phyloP scores from a whole-genome alignment of 2,329 filamentous ascomycete genomes.

The Pyrenochaeta sp. region DNA sequence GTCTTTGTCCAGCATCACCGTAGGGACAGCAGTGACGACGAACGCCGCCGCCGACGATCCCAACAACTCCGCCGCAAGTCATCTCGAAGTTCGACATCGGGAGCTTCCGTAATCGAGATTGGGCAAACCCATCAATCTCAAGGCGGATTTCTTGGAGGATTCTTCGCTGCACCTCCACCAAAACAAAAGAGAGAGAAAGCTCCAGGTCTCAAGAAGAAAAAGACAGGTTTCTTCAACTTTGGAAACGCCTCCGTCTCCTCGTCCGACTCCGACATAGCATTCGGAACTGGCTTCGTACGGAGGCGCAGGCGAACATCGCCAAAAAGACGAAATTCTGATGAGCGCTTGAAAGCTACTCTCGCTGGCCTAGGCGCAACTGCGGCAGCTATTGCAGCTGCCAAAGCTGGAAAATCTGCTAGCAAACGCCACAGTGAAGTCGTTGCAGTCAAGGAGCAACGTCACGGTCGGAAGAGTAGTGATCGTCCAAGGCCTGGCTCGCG shows the following conservation, averaged over 20 bases:
- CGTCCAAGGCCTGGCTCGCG: conserved; percentile 32
- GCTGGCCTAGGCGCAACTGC: conserved; percentile 57
- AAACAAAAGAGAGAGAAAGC: conserved; percentile 39
- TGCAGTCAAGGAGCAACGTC: conserved; percentile 43
- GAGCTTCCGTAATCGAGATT: conserved; percentile 71
- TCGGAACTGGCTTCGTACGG: conserved; percentile 49
- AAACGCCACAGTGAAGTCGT: conserved; percentile 42
- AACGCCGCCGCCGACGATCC: conserved; percentile 33
- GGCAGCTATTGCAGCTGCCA: conserved; percentile 56
- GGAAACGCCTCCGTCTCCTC: conserved; percentile 56
- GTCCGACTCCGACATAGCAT: conserved; percentile 56
- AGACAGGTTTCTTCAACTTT: conserved; percentile 58
- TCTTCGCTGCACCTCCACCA: conserved; percentile 63
- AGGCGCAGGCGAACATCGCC: conserved; percentile 30
- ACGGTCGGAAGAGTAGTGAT: conserved; percentile 27
- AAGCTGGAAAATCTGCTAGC: conserved; percentile 36
- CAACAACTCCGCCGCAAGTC: conserved; percentile 38
- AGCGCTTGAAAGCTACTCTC: conserved; percentile 56
- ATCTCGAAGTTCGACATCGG: conserved; percentile 48
- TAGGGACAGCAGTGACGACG: conserved; percentile 39
- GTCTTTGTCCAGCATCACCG: conserved; percentile 34
- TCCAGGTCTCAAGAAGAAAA: conserved; percentile 45
- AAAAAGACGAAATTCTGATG: conserved; percentile 52
- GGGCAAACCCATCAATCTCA: conserved; percentile 62
- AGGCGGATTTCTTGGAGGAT: conserved; percentile 56